Percentiles rank a stretch among this genome's conserved stretches.
These are phyloP conservation scores for Dioszegia crocea DNA, from an alignment of 768 basidiomycete species.

Conservation along the genomic window DNA sequence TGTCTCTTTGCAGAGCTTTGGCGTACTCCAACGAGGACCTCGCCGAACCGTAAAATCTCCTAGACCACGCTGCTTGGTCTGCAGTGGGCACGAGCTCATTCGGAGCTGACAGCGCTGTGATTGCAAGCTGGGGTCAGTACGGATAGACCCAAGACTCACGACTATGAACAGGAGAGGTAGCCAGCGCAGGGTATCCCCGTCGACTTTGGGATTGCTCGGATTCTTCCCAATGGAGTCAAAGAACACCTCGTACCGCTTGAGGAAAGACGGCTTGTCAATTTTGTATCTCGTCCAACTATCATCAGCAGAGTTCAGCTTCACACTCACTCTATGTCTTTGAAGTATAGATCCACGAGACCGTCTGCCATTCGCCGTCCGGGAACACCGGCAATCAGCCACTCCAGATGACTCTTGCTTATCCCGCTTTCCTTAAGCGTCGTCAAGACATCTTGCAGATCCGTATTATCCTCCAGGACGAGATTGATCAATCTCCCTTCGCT, in stretches of 20 bases:
- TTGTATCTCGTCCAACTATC: conserved; percentile 52
- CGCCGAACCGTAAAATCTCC: conserved; percentile 48
- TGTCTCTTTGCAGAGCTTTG: conserved; percentile 50
- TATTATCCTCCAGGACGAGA: conserved; percentile 32
- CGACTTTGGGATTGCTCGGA: conserved; percentile 46
- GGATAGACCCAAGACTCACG: conserved; percentile 25
- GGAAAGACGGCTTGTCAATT: conserved; percentile 48
- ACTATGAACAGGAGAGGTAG: conserved; percentile 50
- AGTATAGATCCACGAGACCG: conserved; percentile 46
- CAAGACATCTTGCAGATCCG: conserved; percentile 42
- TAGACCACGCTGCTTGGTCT: conserved; percentile 46
- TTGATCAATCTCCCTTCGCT: conserved; percentile 38
- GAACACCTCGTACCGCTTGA: conserved; percentile 45
- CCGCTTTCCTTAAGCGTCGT: conserved; percentile 49
- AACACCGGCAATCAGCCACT: conserved; percentile 48
- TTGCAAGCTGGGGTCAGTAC: conserved; percentile 43
- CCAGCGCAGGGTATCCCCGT: conserved; percentile 49
- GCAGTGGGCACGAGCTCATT: conserved; percentile 40
- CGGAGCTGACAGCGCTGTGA: conserved; percentile 48
- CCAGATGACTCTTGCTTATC: conserved; percentile 45
- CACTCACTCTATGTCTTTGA: conserved; percentile 44
- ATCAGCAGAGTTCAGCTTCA: background rate
- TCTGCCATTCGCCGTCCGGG: conserved; percentile 47
- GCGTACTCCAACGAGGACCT: conserved; percentile 48
- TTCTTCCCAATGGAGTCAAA: conserved; percentile 46